A percentile compares a stretch with the other conserved stretches of the same genome.
Conservation (phyloP, 257 asterid species). For the Ocimum tenuiflorum region DNA sequence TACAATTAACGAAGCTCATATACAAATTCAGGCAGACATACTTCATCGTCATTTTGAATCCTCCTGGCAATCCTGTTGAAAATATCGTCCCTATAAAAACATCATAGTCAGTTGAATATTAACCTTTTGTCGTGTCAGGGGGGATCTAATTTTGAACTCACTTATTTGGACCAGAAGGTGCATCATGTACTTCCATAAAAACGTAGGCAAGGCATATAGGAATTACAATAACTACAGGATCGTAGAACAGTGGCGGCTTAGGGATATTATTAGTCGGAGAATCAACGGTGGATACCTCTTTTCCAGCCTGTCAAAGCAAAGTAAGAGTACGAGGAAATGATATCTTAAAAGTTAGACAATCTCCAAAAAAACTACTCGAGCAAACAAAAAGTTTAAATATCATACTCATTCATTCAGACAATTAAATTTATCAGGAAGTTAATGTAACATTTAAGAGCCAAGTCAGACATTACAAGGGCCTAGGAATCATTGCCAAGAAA, state of each 20-base stretch:
- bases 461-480: slow-evolving; percentile 1
- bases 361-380: slow-evolving; percentile 4
- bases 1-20: no score
- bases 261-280: slow-evolving; percentile 92
- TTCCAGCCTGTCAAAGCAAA: slow-evolving; percentile 47
- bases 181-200: slow-evolving; percentile 82
- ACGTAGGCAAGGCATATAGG: no score
- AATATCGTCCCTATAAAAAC: slow-evolving; percentile 63
- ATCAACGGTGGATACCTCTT: slow-evolving; percentile 62
- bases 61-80: slow-evolving; percentile 73
- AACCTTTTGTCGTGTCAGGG: no score
- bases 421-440: not conserved
- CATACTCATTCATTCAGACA: no score
- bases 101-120: slow-evolving; percentile 17
- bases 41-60: slow-evolving; percentile 79
- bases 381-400: no score
- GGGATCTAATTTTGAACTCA: slow-evolving; percentile 33
- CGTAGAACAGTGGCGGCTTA: slow-evolving; percentile 80
- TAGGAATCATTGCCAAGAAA: not conserved
- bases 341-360: not conserved
- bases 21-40: slow-evolving; percentile 27
- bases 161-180: no score
- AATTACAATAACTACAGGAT: no score
- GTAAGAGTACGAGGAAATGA: not conserved
- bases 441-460: not conserved